phyloP scores from a whole-genome alignment of 2,329 filamentous ascomycete genomes.

The Endocalyx cinctus region DNA sequence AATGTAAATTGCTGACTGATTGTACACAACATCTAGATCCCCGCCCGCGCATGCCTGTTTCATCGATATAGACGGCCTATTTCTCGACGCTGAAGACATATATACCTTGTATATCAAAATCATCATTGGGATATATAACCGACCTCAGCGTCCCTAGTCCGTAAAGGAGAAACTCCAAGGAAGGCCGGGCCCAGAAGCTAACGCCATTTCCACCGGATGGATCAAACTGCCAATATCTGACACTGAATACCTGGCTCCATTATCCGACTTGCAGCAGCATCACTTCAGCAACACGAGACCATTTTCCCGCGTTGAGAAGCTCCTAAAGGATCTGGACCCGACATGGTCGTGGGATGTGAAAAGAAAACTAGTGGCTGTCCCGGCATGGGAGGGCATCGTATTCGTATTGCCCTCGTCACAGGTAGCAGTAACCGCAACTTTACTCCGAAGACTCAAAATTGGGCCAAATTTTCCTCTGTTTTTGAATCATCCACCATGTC shows the following conservation, averaged over 20 bases:
- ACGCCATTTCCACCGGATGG: slow-evolving; percentile 66
- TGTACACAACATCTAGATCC: no score
- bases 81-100: slow-evolving; percentile 87
- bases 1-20: no score
- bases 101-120: slow-evolving; percentile 83
- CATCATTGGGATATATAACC: slow-evolving; percentile 70
- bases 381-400: slow-evolving; percentile 32
- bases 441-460: slow-evolving; percentile 66
- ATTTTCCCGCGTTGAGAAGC: slow-evolving; percentile 68
- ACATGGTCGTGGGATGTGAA: slow-evolving; percentile 45
- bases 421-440: slow-evolving; percentile 71
- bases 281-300: slow-evolving; percentile 72
- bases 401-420: slow-evolving; percentile 84
- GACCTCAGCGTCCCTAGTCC: slow-evolving; percentile 78
- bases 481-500: slow-evolving; percentile 69
- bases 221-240: slow-evolving; percentile 73
- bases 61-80: slow-evolving; percentile 97
- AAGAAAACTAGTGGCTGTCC: not conserved
- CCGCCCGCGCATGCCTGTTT: slow-evolving; percentile 83
- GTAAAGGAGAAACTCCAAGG: slow-evolving; percentile 83
- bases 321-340: slow-evolving; percentile 58
- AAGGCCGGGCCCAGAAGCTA: slow-evolving; percentile 49
- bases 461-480: slow-evolving; percentile 53
- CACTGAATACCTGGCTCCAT: slow-evolving; percentile 60
- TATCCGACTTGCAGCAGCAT: slow-evolving; percentile 60